phyloP scores from a whole-genome alignment of 1,284 basidiomycete species.

The Golubevia sp. region DNA sequence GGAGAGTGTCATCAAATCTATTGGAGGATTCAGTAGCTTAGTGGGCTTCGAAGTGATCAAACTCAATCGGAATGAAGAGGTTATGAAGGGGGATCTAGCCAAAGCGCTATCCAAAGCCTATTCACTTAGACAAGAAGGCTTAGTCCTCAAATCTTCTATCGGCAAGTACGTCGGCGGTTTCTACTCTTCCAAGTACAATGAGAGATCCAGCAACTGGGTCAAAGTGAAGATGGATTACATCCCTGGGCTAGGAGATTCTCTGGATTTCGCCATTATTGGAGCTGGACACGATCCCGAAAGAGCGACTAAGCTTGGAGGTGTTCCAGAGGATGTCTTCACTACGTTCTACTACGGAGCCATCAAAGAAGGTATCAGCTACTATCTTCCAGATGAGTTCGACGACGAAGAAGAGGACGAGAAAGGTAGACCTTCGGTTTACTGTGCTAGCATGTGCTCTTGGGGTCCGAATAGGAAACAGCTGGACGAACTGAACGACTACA shows the following conservation, averaged over 20 bases:
- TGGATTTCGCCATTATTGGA: constrained; percentile 77
- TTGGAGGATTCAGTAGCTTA: constrained; percentile 17
- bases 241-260: constrained; percentile 76
- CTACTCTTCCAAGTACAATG: no score
- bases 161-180: constrained; percentile 72
- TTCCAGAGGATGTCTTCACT: constrained; percentile 73
- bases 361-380: constrained; percentile 26
- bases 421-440: constrained; percentile 61
- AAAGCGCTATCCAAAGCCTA: no score
- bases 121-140: constrained; percentile 63
- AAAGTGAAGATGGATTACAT: constrained; percentile 82
- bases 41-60: not conserved
- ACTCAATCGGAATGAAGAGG: not conserved
- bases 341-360: constrained; percentile 74
- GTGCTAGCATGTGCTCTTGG: constrained; percentile 75
- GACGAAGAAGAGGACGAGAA: not conserved
- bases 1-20: constrained; percentile 20
- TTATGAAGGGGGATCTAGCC: not conserved
- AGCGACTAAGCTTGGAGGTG: constrained; percentile 77
- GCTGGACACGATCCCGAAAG: constrained; percentile 78
- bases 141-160: constrained; percentile 76
- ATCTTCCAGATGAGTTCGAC: not conserved
- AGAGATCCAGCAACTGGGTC: constrained; percentile 69
- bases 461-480: constrained; percentile 71
- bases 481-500: constrained; percentile 72